Base-by-base conservation (phyloP, 371 early-diverging fungal genomes). In the Sporodiniella umbellata region DNA sequence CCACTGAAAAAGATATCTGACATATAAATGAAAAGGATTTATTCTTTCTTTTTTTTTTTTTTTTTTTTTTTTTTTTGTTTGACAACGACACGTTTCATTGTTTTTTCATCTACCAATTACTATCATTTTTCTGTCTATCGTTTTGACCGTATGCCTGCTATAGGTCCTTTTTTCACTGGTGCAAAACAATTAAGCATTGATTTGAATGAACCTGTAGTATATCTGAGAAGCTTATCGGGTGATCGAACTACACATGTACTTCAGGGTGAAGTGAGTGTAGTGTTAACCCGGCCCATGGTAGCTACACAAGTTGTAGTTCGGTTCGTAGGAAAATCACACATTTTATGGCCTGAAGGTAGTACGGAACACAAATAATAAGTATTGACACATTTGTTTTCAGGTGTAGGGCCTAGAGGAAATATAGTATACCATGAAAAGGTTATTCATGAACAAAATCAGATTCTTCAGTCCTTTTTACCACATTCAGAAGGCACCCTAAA, bases 321-420 rank as follows among this genome's bases (percentile, higher is more conserved):
- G 47, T 58, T 73, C 19, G 51, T 64, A 24, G 78, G 78, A 8
- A 67, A 68, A 50, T 63, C 66, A 8, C 48, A 64, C 22, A 69
- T 51, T 21, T 33, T 77, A 8, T 77, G 78, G 78, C 78, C 78
- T 8, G 74, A 77, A 66, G 73, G 77, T 76, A 68, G 4, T n/a
- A 40, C n/a, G n/a, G n/a, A 21, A 21, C 6, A 19, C 21, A 24
- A 17, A 31, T 37, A 30, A 4, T 3, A 10, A 33, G 10, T 11
- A 26, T n/a, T 25, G 15, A 14, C 18, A 8, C 15, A 8, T n/a
- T 8, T 14, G 15, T 14, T 45, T 11, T 28, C 19, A 67, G 67
- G 67, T 8, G 56, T 71, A 55, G 75, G 75, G 8, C 38, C 67
- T 8, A 60, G 68, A 39, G 60, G 61, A 11, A 72, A 61, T 4